Base-by-base conservation (phyloP, 2,329 filamentous ascomycete genomes). In the Botrytis fabae region DNA sequence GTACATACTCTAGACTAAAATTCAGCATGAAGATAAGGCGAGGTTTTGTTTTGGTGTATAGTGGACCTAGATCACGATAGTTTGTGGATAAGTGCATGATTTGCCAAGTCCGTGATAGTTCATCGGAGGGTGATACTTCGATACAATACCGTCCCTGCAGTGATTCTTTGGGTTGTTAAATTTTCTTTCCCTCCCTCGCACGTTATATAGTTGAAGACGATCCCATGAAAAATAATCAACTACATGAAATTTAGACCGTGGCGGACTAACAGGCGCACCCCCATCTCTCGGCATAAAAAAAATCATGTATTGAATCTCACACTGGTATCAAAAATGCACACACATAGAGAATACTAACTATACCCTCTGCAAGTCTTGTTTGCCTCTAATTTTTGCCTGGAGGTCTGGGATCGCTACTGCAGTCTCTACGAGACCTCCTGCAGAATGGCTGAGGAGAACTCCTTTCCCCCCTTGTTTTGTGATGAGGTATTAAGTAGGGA, bases 251-350 rank as follows among this genome's bases (percentile, higher is more conserved):
- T 35, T 35, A 35, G 35, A 35, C 35, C 35, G 6, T 35, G 35
- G 35, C 4, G 35, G 35, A 35, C 35, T 35, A 35, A 6, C 35
- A 35, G 35, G 35, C 35, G 12, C 6, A 46, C 69, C 51, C 2
- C 28, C 40, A 62, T 70, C 57, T n/a, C 62, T 70, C 22, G 59
- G 57, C 40, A 51, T 20, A 10, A 28, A 70, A 70, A 40, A 62
- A 62, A n/a, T 12, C 35, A 28, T 70, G 18, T 38, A 62, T 57
- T 38, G 40, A 61, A 25, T 70, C 57, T 18, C 69, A 57, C 14
- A 69, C 10, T 0, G 66, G 51, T 28, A 69, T 69, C 51, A 44
- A 32, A 25, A 60, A 60, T 18, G n/a, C 66, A 32, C 66, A 46
- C 4, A 22, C 51, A 44, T 69, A 59, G 25, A 69, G 60, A 2